Evolutionary conservation across 805 yeast species (phyloP).

Genomic region (Diddensiella transvaalensis): DNA sequence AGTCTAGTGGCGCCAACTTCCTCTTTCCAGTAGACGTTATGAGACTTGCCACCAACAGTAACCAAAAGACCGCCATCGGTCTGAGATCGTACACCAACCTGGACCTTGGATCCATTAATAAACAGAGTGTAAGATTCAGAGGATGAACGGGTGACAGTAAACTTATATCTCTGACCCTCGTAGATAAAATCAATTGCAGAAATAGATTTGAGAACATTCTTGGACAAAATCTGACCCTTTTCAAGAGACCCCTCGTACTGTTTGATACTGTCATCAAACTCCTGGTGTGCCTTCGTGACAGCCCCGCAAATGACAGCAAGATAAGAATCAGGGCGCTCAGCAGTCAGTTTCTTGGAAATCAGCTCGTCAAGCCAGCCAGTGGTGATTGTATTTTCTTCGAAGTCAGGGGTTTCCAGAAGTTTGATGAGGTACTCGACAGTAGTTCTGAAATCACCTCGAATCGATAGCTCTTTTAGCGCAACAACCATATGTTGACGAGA

Average conservation of each 20-base stretch:
- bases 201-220: conserved; percentile 75
- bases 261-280: conserved; percentile 62
- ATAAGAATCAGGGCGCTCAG: conserved; percentile 91
- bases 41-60: conserved; percentile 88
- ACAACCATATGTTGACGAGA: conserved; percentile 99
- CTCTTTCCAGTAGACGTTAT: conserved; percentile 95
- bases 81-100: conserved; percentile 80
- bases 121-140: conserved; percentile 80
- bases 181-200: conserved; percentile 94
- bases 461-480: conserved; percentile 91
- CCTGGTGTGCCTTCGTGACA: conserved; percentile 87
- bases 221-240: conserved; percentile 92
- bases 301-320: conserved; percentile 97
- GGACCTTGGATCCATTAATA: conserved; percentile 87
- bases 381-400: conserved; percentile 93
- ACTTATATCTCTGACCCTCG: conserved; percentile 88
- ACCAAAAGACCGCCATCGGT: conserved; percentile 93
- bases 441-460: conserved; percentile 97
- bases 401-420: conserved; percentile 91
- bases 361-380: conserved; percentile 99
- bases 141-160: conserved; percentile 93
- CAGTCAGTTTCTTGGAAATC: conserved; percentile 87
- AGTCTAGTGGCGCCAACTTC: conserved; percentile 93
- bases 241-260: conserved; percentile 77
- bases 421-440: conserved; percentile 96